These are phyloP conservation scores for Sedum album DNA, from an alignment of 164 flowering plant species.

Conservation along the genomic window DNA sequence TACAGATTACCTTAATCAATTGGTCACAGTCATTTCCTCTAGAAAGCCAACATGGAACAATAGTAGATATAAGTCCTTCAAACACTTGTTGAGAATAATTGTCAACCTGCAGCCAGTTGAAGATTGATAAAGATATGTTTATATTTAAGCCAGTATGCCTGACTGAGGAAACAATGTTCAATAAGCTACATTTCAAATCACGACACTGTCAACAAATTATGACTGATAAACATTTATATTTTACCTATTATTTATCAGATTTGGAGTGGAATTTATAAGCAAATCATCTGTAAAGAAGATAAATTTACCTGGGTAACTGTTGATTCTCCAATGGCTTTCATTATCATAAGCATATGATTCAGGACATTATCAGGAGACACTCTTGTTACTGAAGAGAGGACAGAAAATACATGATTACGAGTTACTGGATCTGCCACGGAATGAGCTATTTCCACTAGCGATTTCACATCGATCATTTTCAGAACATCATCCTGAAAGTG, in stretches of 20 bases:
- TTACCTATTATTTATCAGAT: background rate
- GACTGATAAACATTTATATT: background rate
- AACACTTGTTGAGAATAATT: constrained; percentile 57
- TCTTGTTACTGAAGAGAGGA: constrained; percentile 59
- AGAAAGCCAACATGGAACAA: constrained; percentile 77
- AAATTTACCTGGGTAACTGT: constrained; percentile 59
- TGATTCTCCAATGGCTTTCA: constrained; percentile 59
- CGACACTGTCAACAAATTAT: too few species aligned
- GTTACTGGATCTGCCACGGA: constrained; percentile 41
- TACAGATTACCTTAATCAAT: constrained; percentile 56
- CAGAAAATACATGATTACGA: constrained; percentile 63
- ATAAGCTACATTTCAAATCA: background rate
- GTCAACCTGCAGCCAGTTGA: constrained; percentile 39
- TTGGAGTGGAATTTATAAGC: background rate
- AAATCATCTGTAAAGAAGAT: background rate
- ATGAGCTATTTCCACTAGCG: constrained; percentile 63
- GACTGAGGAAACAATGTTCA: background rate
- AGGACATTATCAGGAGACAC: constrained; percentile 44
- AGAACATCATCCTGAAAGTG: constrained; percentile 35
- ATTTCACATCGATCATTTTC: constrained; percentile 27
- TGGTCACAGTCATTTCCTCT: constrained; percentile 28
- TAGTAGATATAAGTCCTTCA: constrained; percentile 69
- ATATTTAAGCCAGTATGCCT: background rate
- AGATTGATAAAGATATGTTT: background rate
- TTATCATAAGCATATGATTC: constrained; percentile 51